phyloP scores from a whole-genome alignment of 1,284 basidiomycete genomes.

The Sporisorium reilianum region DNA sequence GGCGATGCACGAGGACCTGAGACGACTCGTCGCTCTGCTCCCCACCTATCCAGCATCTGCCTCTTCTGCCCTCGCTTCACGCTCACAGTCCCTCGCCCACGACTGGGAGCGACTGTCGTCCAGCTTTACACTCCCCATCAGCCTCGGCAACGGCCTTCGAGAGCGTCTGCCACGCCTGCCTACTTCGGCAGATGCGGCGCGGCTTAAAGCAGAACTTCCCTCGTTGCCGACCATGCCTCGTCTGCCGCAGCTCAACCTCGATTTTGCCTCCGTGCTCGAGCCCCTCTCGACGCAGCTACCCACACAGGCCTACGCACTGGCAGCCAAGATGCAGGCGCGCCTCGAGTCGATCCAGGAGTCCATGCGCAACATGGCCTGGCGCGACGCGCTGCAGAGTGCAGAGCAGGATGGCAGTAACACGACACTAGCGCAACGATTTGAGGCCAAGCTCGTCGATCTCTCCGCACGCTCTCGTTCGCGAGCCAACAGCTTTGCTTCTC shows the following conservation, averaged over 20 bases:
- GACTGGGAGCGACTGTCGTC: slow-evolving; percentile 52
- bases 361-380: slow-evolving; percentile 52
- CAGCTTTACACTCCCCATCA: slow-evolving; percentile 42
- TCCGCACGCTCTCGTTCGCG: slow-evolving; percentile 34
- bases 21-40: slow-evolving; percentile 38
- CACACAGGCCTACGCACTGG: slow-evolving; percentile 35
- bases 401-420: slow-evolving; percentile 9
- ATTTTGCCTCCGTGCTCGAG: slow-evolving; percentile 46
- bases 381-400: slow-evolving; percentile 36
- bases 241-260: slow-evolving; percentile 44
- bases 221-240: slow-evolving; percentile 37
- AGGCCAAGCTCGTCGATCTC: slow-evolving; percentile 37
- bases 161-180: slow-evolving; percentile 44
- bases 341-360: slow-evolving; percentile 58
- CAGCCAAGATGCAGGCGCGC: slow-evolving; percentile 49
- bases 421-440: slow-evolving; percentile 34
- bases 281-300: slow-evolving; percentile 43
- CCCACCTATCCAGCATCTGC: slow-evolving; percentile 43
- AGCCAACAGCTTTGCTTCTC: slow-evolving; percentile 46
- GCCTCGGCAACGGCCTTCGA: slow-evolving; percentile 34
- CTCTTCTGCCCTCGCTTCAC: slow-evolving; percentile 48
- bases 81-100: slow-evolving; percentile 48
- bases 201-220: slow-evolving; percentile 32
- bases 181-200: slow-evolving; percentile 34
- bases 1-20: slow-evolving; percentile 54